Conservation (phyloP, 2,329 filamentous ascomycete species). For the Thielaviopsis populi region DNA sequence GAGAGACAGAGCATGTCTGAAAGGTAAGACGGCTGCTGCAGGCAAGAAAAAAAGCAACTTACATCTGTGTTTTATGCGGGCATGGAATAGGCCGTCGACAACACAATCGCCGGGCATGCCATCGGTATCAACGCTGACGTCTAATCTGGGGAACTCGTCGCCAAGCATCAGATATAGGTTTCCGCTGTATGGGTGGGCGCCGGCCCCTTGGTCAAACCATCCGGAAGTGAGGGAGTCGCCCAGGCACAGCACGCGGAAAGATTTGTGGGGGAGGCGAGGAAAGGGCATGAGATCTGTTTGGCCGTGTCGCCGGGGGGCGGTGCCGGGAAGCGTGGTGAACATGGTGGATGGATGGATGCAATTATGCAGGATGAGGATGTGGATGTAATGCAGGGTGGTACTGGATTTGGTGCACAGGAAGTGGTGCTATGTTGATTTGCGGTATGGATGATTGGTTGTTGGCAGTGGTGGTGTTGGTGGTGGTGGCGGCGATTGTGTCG, state of each 20-base stretch:
- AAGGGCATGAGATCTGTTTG: not conserved
- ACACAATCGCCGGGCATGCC: conserved; percentile 40
- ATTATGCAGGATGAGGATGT: not conserved
- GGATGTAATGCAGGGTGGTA: not conserved
- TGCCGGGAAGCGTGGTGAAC: conserved; percentile 12
- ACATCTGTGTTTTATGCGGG: conserved; percentile 27
- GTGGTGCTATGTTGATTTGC: conserved; percentile 1
- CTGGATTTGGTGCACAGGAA: not conserved
- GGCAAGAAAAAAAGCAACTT: conserved; percentile 18
- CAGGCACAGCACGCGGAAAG: conserved; percentile 45
- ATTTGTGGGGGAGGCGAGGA: conserved; percentile 16
- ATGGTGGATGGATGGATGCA: conserved; percentile 1
- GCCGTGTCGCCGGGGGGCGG: conserved; percentile 3
- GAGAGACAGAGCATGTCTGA: not conserved
- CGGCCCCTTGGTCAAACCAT: conserved; percentile 29
- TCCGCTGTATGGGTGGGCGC: conserved; percentile 38
- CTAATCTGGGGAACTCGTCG: conserved; percentile 30
- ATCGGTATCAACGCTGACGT: conserved; percentile 30
- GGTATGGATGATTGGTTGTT: not conserved
- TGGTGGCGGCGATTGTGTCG: not conserved
- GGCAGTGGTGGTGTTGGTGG: not conserved
- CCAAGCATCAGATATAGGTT: conserved; percentile 33
- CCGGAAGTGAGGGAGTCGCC: conserved; percentile 50
- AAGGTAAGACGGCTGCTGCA: no score
- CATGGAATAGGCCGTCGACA: conserved; percentile 22